These are phyloP conservation scores for Paulownia fortunei DNA, from an alignment of 257 asterid genomes.

Conservation along the genomic window DNA sequence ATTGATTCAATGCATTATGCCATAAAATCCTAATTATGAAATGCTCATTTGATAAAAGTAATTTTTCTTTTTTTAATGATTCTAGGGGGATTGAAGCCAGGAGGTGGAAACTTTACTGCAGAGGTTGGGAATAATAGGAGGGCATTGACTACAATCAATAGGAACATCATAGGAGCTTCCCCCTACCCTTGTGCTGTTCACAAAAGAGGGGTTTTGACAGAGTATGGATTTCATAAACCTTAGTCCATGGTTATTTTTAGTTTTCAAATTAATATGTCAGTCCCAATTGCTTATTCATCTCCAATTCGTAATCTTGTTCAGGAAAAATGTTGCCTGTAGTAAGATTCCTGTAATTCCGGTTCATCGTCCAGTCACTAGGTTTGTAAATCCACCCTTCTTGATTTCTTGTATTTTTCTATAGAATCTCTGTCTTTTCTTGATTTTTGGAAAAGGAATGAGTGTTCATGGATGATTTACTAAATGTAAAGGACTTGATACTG, in stretches of 20 bases:
- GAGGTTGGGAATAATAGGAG: constrained; percentile 60
- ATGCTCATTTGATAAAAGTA: background rate
- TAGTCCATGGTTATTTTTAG: background rate
- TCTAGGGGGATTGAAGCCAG: constrained; percentile 47
- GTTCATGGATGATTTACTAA: background rate
- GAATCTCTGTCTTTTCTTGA: constrained; percentile 5
- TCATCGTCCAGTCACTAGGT: constrained; percentile 88
- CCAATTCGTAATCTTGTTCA: constrained; percentile 37
- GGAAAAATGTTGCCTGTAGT: constrained; percentile 48
- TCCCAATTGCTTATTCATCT: background rate
- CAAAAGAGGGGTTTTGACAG: constrained; percentile 63
- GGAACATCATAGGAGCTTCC: constrained; percentile 63
- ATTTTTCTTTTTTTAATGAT: background rate
- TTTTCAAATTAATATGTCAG: background rate
- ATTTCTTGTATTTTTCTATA: background rate
- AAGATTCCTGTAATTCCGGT: constrained; percentile 52
- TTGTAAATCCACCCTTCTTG: constrained; percentile 20
- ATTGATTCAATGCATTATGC: background rate
- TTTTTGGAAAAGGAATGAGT: background rate
- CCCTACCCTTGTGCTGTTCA: constrained; percentile 62
- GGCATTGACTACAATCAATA: constrained; percentile 72
- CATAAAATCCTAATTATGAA: background rate
- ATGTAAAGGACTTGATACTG: background rate
- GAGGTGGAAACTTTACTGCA: constrained; percentile 14
- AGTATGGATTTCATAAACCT: constrained; percentile 49